Base-by-base conservation (phyloP, 495 filamentous ascomycete genomes). In the Massariosphaeria phaeospora region DNA sequence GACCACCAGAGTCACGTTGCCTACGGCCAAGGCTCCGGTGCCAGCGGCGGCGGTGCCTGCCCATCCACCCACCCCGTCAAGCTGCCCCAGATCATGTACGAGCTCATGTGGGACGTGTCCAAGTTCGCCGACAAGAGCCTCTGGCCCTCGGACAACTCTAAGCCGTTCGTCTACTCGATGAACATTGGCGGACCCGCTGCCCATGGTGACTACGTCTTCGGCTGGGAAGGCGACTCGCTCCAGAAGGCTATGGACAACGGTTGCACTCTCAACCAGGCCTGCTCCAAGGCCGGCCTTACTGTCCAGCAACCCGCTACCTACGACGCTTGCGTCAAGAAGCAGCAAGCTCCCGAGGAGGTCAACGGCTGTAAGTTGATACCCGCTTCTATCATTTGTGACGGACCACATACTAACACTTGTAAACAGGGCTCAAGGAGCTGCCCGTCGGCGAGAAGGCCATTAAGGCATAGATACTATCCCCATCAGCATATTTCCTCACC, bases 401-500 rank as follows among this genome's bases (percentile, higher is more conserved):
- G 11, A 25, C 9, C 2, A 49, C 21, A 27, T 29, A 31, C 55
- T 59, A 34, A 44, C 17, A 12, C 10, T 3, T 33, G 35, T 36
- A 24, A 43, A 13, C 47, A 77, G 75, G 75, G 76, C 68, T 79
- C 63, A 67, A 69, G 64, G 72, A 69, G 51, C 67, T 79, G 61
- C 76, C 76, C 40, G 70, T 78, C 66, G 75, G 76, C 31, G 71
- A 76, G 55, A 72, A 70, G 68, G 71, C 73, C 50, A 71, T 77
- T 54, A 76, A 76, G 69, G 76, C 76, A 55, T 77, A 74, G 23
- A 42, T n/a, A n/a, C n/a, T n/a, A n/a, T n/a, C n/a, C n/a, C n/a
- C n/a, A n/a, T n/a, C n/a, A n/a, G n/a, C n/a, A n/a, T n/a, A n/a
- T n/a, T n/a, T n/a, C n/a, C n/a, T n/a, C n/a, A n/a, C n/a, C n/a